These are phyloP conservation scores for Elongisporangium senticosum DNA, from an alignment of 352 stramenopile genomes.

Conservation along the genomic window DNA sequence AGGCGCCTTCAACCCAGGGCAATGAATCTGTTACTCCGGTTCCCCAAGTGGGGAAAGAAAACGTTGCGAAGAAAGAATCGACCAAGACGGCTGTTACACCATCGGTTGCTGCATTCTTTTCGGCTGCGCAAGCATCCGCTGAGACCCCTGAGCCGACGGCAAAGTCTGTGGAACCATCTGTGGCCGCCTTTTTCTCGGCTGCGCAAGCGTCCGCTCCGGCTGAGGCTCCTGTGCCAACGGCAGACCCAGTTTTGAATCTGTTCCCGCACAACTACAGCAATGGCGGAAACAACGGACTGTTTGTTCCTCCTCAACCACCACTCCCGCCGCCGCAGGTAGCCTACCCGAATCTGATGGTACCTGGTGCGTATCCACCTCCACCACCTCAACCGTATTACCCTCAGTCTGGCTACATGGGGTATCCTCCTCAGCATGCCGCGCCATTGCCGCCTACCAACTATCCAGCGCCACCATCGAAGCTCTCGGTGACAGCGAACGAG, in stretches of 20 bases:
- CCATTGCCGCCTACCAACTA: conserved; percentile 9
- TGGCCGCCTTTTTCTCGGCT: conserved; percentile 41
- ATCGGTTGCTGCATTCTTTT: conserved; percentile 8
- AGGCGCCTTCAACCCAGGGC: conserved; percentile 8
- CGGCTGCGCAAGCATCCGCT: conserved; percentile 7
- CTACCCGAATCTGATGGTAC: conserved; percentile 9
- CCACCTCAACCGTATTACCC: conserved; percentile 17
- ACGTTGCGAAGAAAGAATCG: neutral
- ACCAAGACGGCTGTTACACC: neutral
- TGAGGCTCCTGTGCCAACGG: conserved; percentile 1
- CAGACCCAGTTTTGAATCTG: conserved; percentile 26
- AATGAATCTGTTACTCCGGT: neutral
- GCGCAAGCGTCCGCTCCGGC: conserved; percentile 2
- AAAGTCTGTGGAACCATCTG: conserved; percentile 25
- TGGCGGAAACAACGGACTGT: conserved; percentile 8
- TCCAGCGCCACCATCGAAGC: neutral
- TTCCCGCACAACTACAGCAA: conserved; percentile 50
- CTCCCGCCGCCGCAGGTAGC: conserved; percentile 18
- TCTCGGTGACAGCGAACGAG: conserved; percentile 1
- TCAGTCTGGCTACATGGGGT: conserved; percentile 20
- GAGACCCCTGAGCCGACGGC: neutral
- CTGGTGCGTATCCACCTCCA: conserved; percentile 13
- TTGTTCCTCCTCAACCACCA: conserved; percentile 13
- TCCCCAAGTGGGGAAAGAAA: neutral
- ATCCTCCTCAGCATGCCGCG: conserved; percentile 19